Percentiles rank a stretch among this genome's conserved stretches.
phyloP scores from a whole-genome alignment of 768 basidiomycete species.

The Ephemerocybe angulata region DNA sequence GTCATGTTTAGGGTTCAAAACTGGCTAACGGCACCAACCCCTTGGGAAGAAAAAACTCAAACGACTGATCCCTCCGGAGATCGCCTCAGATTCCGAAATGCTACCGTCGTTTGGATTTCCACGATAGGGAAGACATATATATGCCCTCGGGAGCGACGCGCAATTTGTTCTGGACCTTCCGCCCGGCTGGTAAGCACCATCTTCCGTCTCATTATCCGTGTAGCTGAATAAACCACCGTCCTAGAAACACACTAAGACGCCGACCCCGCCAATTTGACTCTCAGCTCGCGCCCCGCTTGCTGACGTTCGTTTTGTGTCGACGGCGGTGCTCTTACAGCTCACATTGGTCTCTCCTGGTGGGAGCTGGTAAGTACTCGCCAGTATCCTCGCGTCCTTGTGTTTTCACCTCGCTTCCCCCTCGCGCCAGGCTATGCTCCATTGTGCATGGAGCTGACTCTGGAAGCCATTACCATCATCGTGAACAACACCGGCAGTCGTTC shows the following conservation, averaged over 20 bases:
- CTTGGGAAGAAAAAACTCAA: constrained; percentile 13
- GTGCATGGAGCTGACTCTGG: constrained; percentile 58
- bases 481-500: constrained; percentile 46
- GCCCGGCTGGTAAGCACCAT: constrained; percentile 8
- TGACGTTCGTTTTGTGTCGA: constrained; percentile 1
- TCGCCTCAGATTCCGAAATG: constrained; percentile 39
- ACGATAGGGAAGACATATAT: constrained; percentile 37
- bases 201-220: constrained; percentile 1
- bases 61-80: constrained; percentile 26
- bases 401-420: constrained; percentile 1
- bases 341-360: constrained; percentile 18
- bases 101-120: constrained; percentile 32
- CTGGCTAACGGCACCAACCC: constrained; percentile 4
- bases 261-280: constrained; percentile 4
- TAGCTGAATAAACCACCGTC: constrained; percentile 2
- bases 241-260: constrained; percentile 4
- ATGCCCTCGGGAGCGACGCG: constrained; percentile 29
- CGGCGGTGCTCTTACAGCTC: constrained; percentile 7
- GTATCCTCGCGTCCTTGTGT: neutral
- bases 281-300: constrained; percentile 10
- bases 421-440: constrained; percentile 39
- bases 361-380: constrained; percentile 30
- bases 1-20: neutral
- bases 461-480: constrained; percentile 56
- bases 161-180: constrained; percentile 22